Base-by-base conservation (phyloP, 768 basidiomycete genomes). In the Amanita subjunquillea region DNA sequence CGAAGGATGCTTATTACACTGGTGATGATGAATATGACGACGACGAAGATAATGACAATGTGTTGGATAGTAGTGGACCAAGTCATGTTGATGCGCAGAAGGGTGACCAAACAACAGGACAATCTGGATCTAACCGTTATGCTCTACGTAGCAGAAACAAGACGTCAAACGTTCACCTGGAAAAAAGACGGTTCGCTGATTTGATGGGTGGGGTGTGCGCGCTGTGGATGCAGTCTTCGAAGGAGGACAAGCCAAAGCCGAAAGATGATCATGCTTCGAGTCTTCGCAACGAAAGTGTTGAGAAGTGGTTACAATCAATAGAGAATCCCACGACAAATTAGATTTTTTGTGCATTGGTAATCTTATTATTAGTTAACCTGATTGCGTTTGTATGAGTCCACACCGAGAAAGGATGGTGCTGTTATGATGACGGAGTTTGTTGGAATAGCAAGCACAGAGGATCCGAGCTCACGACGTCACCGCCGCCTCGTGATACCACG, bases 261-360 rank as follows among this genome's bases (percentile, higher is more conserved):
- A 20, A 50, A 39, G 36, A 36, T 17, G 42, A 23, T 38, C 38
- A 37, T 54, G 53, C 53, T 54, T 48, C 36, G 54, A 45, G 39
- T 37, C 23, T 41, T 49, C 12, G 17, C 17, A 17, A 17, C 17
- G 17, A 17, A 17, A 17, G 17, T 17, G 17, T 17, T 17, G 1
- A 17, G 17, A 17, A 17, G 27, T 45, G 44, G 44, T 29, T 30
- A 25, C 44, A 45, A 45, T 45, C 41, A 42, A 42, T 42, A 17
- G 41, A 42, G 7, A 12, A 42, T 23, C 36, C 36, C 36, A 7
- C 36, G 36, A 37, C 12, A 13, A 37, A 37, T 29, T 29, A 29
- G 27, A 29, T 38, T 15, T 38, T 38, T 38, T 37, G 36, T 37
- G 36, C 15, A 37, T 3, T 3, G 36, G 36, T 3, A 37, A 17